These are phyloP conservation scores for Byssochlamys sp. DNA, from an alignment of 2,329 filamentous ascomycete species.

Conservation along the genomic window DNA sequence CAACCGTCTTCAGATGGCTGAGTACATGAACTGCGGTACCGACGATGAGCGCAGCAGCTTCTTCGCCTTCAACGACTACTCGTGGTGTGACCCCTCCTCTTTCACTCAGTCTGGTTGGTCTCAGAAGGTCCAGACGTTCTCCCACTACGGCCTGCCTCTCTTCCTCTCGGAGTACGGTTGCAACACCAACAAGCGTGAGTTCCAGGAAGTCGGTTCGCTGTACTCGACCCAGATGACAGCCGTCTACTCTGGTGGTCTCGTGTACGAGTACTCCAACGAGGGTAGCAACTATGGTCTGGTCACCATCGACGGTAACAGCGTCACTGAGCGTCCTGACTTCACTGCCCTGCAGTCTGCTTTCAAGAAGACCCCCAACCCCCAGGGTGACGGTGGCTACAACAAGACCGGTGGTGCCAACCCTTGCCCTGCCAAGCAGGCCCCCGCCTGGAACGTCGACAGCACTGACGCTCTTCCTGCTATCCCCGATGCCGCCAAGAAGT, in stretches of 20 bases:
- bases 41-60: conserved; percentile 79
- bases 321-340: conserved; percentile 56
- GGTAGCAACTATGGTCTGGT: conserved; percentile 73
- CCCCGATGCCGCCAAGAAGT: conserved; percentile 46
- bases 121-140: conserved; percentile 78
- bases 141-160: conserved; percentile 75
- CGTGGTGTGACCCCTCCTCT: conserved; percentile 66
- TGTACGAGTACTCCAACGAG: conserved; percentile 93
- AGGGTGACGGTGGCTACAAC: conserved; percentile 53
- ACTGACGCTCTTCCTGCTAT: conserved; percentile 46
- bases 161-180: conserved; percentile 96
- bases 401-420: conserved; percentile 40
- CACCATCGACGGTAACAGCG: conserved; percentile 46
- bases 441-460: conserved; percentile 49
- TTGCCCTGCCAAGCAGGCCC: conserved; percentile 44
- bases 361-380: conserved; percentile 41
- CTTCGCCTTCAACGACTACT: conserved; percentile 80
- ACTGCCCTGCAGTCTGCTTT: conserved; percentile 44
- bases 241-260: conserved; percentile 90
- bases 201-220: conserved; percentile 67
- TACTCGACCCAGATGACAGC: conserved; percentile 74
- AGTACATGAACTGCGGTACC: conserved; percentile 87
- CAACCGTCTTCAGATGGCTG: conserved; percentile 76
- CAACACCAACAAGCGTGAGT: conserved; percentile 69
- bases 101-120: conserved; percentile 72